Base-by-base conservation (phyloP, 352 stramenopile species). In the Globisporangium paroecandrum region DNA sequence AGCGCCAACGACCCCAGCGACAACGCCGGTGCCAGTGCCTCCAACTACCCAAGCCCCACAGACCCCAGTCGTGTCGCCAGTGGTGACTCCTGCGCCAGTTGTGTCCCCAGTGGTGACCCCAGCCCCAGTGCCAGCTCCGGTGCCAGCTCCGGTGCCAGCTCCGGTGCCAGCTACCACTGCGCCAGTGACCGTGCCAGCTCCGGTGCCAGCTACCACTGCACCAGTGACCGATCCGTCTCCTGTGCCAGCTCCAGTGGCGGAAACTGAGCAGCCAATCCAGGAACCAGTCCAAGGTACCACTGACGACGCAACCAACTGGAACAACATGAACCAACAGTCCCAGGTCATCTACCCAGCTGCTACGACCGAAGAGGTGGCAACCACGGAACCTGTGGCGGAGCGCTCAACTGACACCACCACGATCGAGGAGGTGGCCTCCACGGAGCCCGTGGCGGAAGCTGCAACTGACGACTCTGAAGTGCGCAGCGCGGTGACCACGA, bases 321-420 rank as follows among this genome's bases (percentile, higher is more conserved):
- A 70, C 65, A 56, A 65, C 58, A 71, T 62, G 22, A 68, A 72
- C 61, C 62, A 72, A 43, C 34, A 65, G 34, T 38, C 53, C 32
- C 41, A 54, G 20, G n/a, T 58, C 54, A 60, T 22, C 15, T 64
- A 62, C 10, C 36, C 25, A 2, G 47, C 4, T 3, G 34, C 27
- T 32, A 24, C 49, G 6, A 32, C 12, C 0, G 38, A 70, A 15
- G 38, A 22, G 24, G 24, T 34, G 12, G 36, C 36, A 12, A 43
- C 36, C 36, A 13, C 36, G 10, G 36, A 43, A 43, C 36, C 36
- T 18, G 36, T 18, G 4, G 53, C 41, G 41, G 41, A 47, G 41
- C 41, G 41, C 5, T 47, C 41, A 47, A 47, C 41, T 8, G 41
- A 47, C 41, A 46, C 3, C 38, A 6, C 38, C 10, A 12, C 53